Evolutionary conservation across 1,284 basidiomycete species (phyloP), one percentile per base, ranked within the genome.

Genomic region (Trichosporon asahii): DNA sequence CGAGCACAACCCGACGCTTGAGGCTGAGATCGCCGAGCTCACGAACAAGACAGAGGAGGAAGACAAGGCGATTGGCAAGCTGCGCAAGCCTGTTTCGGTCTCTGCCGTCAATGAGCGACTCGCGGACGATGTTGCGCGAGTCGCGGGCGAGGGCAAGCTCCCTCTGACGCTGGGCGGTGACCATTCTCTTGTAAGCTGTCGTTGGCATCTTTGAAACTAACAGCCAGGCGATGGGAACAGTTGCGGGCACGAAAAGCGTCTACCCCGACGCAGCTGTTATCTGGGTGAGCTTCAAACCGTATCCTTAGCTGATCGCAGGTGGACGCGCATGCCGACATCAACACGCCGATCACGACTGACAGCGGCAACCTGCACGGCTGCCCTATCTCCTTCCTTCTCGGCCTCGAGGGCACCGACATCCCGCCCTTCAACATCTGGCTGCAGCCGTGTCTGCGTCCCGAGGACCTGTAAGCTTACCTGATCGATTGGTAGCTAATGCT

Each of bases 291-390:
- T 27, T 11, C 25, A 55, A 14, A 14, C 6, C 8, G 21, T 40
- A 6, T 63, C 25, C 25, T 31, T 29, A 33, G 23, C 57, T 69
- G 55, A 67, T 40, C 21, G 5, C 72, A 83, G 81, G 78, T 95
- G 71, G 94, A 96, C 79, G 91, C 92, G 4, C 92, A 95, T 76
- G 91, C 95, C 53, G 97, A 99, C 83, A 94, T 99, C 86, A 98
- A 99, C 85, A 97, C 95, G 8, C 86, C 89, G 7, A 88, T 90
- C 68, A 90, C 93, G 12, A 97, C 95, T 25, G 89, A 87, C 70
- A 91, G 92, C 69, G 95, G 96, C 61, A 98, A 99, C 85, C 90
- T 99, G 73, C 97, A 99, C 85, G 97, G 97, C 74, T 98, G 97
- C 90, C 97, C 96, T 46, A 88, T 98, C 64, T 93, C 96, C 21